A percentile compares a stretch with the other conserved stretches of the same genome.
Evolutionary conservation across 495 filamentous ascomycete species (phyloP).

Genomic region (Sphaerosporella brunnea): DNA sequence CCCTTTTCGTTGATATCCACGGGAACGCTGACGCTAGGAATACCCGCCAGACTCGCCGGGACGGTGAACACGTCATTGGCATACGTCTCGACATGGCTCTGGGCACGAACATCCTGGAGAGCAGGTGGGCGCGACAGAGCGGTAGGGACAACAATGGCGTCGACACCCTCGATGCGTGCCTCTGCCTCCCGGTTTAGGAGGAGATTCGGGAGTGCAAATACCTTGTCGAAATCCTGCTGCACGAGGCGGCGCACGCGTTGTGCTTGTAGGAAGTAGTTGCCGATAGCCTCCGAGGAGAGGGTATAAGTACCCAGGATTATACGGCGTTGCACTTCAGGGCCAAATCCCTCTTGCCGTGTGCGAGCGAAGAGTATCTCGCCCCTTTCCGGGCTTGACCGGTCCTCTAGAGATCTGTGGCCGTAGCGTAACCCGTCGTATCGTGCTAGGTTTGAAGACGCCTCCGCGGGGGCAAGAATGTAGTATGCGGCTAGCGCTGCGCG

Average conservation of each 20-base stretch:
- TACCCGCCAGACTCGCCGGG: conserved; percentile 76
- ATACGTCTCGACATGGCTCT: conserved; percentile 41
- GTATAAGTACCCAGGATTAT: conserved; percentile 84
- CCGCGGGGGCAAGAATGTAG: conserved; percentile 85
- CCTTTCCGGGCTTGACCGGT: conserved; percentile 11
- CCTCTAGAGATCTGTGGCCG: conserved; percentile 37
- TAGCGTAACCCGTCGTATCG: conserved; percentile 95
- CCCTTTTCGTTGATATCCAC: conserved; percentile 30
- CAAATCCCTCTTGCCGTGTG: conserved; percentile 57
- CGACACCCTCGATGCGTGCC: conserved; percentile 38
- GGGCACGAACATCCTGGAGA: conserved; percentile 34
- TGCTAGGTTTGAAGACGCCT: conserved; percentile 92
- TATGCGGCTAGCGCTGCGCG: conserved; percentile 76
- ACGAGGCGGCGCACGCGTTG: conserved; percentile 75
- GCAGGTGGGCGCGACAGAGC: conserved; percentile 59
- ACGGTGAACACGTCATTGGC: conserved; percentile 93
- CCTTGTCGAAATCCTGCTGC: conserved; percentile 62
- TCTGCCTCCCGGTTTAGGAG: conserved; percentile 36
- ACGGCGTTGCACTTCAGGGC: conserved; percentile 63
- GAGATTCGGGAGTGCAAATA: conserved; percentile 52
- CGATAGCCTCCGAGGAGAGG: conserved; percentile 73
- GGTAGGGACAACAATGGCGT: conserved; percentile 78
- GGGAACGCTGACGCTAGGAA: conserved; percentile 78
- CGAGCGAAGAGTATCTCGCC: conserved; percentile 50
- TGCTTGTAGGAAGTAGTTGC: conserved; percentile 93